Base-by-base conservation (phyloP, 1,284 basidiomycete genomes). In the Cystobasidium sp. region DNA sequence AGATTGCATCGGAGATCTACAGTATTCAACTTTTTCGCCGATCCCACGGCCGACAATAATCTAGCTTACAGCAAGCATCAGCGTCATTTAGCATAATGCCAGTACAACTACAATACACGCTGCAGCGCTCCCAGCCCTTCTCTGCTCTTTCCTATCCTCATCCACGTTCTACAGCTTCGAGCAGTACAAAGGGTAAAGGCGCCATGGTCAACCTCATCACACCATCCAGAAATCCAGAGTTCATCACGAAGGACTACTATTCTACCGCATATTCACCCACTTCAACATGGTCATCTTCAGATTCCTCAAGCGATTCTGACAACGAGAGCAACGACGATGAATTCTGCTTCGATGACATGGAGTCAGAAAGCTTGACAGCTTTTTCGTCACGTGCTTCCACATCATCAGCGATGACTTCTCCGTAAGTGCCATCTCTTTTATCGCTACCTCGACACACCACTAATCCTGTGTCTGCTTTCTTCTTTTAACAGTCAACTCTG, bases 261-360 rank as follows among this genome's bases (percentile, higher is more conserved):
- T 41, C 56, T 9, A 41, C 6, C 12, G 37, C 56, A 39, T 7
- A 16, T 7, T 41, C 56, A 39, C 37, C 9, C 56, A 41, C 31
- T n/a, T 59, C 56, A 7, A 43, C 56, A 43, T 59, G 37, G 9
- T 41, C 53, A 37, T 56, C 56, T 12, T 14, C 46, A 59, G 31
- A 14, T 39, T 18, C 37, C 8, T 41, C 37, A 14, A 41, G 39
- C 56, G 56, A 59, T 43, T 43, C 56, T 5, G 39, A 59, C 31
- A 59, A 39, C 56, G 56, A 59, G 10, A 24, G 16, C 8, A 41
- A 59, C 37, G 56, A 59, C 56, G 56, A 59, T 31, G 56, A 59
- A 41, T 59, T 59, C 56, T 59, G 56, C 56, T 59, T 59, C n/a
- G 56, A 59, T 41, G 56, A 59, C 56, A 59, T 59, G 37, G 56